Evolutionary conservation across 2,329 filamentous ascomycete species (phyloP).

Genomic region (Fusarium nematophilum): DNA sequence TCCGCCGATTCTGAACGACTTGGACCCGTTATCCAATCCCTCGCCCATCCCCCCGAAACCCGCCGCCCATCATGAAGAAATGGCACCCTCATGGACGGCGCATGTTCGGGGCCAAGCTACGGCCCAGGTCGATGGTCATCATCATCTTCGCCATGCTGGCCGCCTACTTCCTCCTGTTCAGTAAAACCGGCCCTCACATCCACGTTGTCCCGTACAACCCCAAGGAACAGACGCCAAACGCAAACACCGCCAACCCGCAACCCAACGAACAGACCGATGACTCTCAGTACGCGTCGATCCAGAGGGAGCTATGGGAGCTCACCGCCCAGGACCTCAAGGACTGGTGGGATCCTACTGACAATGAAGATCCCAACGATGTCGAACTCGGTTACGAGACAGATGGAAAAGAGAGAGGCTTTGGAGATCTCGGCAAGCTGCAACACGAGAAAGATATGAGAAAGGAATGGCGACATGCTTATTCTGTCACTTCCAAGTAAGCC

Average conservation of each 20-base stretch:
- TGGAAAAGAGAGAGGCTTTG: conserved; percentile 48
- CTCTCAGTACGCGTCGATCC: conserved; percentile 17
- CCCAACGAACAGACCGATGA: conserved; percentile 18
- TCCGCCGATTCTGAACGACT: conserved; percentile 2
- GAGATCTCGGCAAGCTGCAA: conserved; percentile 49
- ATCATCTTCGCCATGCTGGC: conserved; percentile 53
- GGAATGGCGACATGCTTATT: conserved; percentile 55
- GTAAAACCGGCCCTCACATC: conserved; percentile 47
- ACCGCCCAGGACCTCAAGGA: conserved; percentile 49
- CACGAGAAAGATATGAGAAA: conserved; percentile 58
- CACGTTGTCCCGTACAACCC: conserved; percentile 48
- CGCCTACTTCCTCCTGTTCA: conserved; percentile 59
- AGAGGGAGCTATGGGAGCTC: conserved; percentile 49
- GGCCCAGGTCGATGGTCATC: conserved; percentile 56
- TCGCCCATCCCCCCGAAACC: conserved; percentile 1
- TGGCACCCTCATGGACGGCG: conserved; percentile 46
- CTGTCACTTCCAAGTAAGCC: conserved; percentile 55
- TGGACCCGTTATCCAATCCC: conserved; percentile 14
- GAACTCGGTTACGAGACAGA: conserved; percentile 53
- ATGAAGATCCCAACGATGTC: conserved; percentile 50
- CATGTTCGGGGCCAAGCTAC: conserved; percentile 49
- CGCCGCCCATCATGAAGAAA: conserved; percentile 47
- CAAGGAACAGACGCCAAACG: conserved; percentile 8
- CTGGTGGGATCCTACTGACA: conserved; percentile 51
- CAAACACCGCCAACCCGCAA: conserved; percentile 12